Evolutionary conservation across 1,284 basidiomycete genomes (phyloP).

Genomic region (Apiotrichum siamense): DNA sequence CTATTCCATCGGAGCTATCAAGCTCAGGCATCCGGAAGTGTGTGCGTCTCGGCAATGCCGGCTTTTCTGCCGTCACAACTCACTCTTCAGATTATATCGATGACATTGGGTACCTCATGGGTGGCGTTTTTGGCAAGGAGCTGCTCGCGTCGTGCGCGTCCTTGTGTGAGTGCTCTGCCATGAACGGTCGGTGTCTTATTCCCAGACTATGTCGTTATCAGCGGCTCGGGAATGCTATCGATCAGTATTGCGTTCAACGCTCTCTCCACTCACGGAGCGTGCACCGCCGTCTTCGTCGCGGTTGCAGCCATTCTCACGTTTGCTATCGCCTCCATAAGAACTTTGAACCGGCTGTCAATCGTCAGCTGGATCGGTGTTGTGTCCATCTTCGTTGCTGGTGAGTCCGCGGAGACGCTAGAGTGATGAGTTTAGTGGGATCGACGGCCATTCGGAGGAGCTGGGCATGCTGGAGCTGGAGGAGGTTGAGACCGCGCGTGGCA

Average conservation of each 20-base stretch:
- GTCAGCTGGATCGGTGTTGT: conserved; percentile 37
- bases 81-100: too few relatives aligned
- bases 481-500: too few relatives aligned
- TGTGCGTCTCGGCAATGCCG: conserved; percentile 20
- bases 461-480: too few relatives aligned
- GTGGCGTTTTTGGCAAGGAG: conserved; percentile 21
- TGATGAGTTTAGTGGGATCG: too few relatives aligned
- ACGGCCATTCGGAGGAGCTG: too few relatives aligned
- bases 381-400: conserved; percentile 23
- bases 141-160: conserved; percentile 14
- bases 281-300: conserved; percentile 33
- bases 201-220: conserved; percentile 1
- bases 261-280: conserved; percentile 22
- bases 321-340: conserved; percentile 29
- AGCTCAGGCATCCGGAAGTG: conserved; percentile 16
- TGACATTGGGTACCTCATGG: conserved; percentile 21
- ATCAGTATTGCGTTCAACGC: conserved; percentile 8
- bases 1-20: conserved; percentile 1
- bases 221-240: neutral
- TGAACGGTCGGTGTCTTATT: neutral
- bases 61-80: too few relatives aligned
- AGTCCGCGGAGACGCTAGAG: too few relatives aligned
- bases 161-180: neutral
- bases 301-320: conserved; percentile 24
- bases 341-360: conserved; percentile 29